These are phyloP conservation scores for Serendipita sp. DNA, from an alignment of 768 basidiomycete genomes.

Conservation along the genomic window DNA sequence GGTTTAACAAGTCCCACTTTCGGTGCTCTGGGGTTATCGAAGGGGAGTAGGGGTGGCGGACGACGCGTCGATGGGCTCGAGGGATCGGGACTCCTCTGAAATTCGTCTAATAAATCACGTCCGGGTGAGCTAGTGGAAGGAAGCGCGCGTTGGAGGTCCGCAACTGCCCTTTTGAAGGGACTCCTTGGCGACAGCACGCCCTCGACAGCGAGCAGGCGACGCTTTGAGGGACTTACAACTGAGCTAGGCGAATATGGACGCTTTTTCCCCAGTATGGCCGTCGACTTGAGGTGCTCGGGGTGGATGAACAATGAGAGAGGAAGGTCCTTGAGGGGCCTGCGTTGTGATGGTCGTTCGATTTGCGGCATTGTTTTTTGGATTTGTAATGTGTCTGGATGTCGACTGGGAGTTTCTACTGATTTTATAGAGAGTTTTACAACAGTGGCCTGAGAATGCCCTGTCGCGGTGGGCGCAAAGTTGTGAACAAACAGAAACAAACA, in stretches of 20 bases:
- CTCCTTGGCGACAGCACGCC: constrained; percentile 7
- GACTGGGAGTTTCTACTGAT: neutral
- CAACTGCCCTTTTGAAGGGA: constrained; percentile 1
- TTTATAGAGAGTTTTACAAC: neutral
- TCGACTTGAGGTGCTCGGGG: neutral
- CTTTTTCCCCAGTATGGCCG: neutral
- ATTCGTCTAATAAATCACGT: neutral
- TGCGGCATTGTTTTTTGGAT: neutral
- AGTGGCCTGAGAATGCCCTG: neutral
- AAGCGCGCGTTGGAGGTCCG: neutral
- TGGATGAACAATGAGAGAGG: constrained; percentile 4
- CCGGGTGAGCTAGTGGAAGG: neutral
- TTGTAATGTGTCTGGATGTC: neutral
- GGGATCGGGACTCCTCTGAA: neutral
- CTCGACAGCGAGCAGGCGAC: constrained; percentile 7
- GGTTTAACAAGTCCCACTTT: neutral
- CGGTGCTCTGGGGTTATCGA: neutral
- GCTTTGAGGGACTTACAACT: constrained; percentile 5
- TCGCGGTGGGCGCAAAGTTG: neutral
- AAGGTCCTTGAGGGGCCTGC: constrained; percentile 5
- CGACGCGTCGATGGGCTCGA: neutral
- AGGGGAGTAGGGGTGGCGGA: too few species aligned
- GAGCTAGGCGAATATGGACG: neutral
- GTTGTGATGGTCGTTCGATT: neutral
- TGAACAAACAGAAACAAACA: neutral